Conservation (phyloP, 371 early-diverging fungal species). For the Nematocida homosporus region DNA sequence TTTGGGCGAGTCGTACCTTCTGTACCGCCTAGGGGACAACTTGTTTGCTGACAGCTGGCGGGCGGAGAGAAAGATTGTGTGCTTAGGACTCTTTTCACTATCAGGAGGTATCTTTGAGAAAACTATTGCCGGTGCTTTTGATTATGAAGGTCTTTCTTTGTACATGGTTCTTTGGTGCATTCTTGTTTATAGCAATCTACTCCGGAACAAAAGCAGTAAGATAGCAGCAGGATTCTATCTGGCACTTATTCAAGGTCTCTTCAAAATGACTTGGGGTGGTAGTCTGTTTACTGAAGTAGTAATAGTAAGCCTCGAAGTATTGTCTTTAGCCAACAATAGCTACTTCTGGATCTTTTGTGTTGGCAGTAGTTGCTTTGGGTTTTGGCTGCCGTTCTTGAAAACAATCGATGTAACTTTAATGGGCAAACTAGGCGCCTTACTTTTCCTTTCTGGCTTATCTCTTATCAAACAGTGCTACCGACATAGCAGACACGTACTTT, state of each 20-base stretch:
- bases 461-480: neutral
- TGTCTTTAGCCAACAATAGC: neutral
- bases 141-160: slow-evolving; percentile 96
- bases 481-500: neutral
- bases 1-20: slow-evolving; percentile 83
- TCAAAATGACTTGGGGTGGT: slow-evolving; percentile 82
- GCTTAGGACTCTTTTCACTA: slow-evolving; percentile 84
- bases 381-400: slow-evolving; percentile 5
- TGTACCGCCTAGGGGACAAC: slow-evolving; percentile 72
- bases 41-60: slow-evolving; percentile 71
- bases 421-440: neutral
- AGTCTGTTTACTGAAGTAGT: slow-evolving; percentile 95
- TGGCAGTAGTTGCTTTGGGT: neutral
- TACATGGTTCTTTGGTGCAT: slow-evolving; percentile 84
- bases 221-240: neutral
- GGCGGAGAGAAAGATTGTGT: slow-evolving; percentile 5
- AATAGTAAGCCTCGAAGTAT: slow-evolving; percentile 77
- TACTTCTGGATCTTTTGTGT: neutral
- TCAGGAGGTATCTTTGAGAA: slow-evolving; percentile 96
- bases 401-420: neutral
- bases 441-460: neutral
- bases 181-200: slow-evolving; percentile 68
- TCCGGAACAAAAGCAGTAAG: neutral
- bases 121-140: slow-evolving; percentile 95
- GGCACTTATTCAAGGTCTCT: slow-evolving; percentile 29